These are phyloP conservation scores for Penicillium coprophilum DNA, from an alignment of 495 filamentous ascomycete genomes.

Conservation along the genomic window DNA sequence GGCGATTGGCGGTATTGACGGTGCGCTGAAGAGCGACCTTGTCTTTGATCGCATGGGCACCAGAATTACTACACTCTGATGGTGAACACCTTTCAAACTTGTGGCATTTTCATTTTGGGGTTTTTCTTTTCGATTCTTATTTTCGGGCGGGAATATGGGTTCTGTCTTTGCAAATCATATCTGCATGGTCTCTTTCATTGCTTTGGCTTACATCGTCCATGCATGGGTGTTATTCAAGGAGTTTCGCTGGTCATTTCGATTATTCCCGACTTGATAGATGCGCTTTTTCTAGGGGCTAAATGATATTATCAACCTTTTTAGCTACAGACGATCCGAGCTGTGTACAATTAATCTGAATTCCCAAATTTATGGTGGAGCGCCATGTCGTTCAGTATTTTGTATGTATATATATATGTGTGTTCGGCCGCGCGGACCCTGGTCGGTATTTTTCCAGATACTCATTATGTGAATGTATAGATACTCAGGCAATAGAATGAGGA, in stretches of 20 bases:
- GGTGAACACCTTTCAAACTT: not conserved
- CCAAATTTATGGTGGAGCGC: not conserved
- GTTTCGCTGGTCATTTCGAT: conserved; percentile 12
- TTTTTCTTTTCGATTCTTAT: conserved; percentile 10
- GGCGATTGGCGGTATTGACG: conserved; percentile 46
- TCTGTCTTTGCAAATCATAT: conserved; percentile 8
- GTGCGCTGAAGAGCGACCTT: conserved; percentile 40
- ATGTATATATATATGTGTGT: too few species aligned
- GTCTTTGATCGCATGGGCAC: conserved; percentile 46
- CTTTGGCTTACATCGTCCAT: conserved; percentile 9
- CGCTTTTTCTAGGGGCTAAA: not conserved
- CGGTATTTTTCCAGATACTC: too few species aligned
- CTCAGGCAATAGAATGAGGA: not conserved
- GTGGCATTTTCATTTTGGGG: conserved; percentile 1
- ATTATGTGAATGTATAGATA: too few species aligned
- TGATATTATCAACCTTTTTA: not conserved
- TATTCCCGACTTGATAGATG: conserved; percentile 4
- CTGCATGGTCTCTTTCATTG: conserved; percentile 17
- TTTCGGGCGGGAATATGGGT: conserved; percentile 10
- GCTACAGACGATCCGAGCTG: not conserved
- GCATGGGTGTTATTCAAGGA: conserved; percentile 14
- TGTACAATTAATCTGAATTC: not conserved
- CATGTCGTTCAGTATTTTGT: not conserved
- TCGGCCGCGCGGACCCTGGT: too few species aligned
- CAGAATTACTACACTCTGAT: conserved; percentile 36